These are phyloP conservation scores for Viridothelium virens DNA, from an alignment of 495 filamentous ascomycete genomes.

Conservation along the genomic window DNA sequence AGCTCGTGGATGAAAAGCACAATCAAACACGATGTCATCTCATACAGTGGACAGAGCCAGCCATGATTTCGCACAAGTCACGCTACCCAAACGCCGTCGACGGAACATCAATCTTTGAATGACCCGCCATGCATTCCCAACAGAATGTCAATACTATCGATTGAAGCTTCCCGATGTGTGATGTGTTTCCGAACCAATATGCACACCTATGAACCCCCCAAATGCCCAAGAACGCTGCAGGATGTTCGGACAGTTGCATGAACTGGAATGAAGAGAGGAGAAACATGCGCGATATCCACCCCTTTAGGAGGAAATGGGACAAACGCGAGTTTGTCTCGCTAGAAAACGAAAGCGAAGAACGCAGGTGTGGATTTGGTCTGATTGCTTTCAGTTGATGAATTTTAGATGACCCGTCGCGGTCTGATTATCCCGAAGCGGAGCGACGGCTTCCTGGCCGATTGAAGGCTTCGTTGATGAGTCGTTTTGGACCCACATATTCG, in stretches of 20 bases:
- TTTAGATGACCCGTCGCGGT: background rate
- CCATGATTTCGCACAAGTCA: conserved; percentile 1
- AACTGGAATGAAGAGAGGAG: background rate
- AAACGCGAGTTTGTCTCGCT: background rate
- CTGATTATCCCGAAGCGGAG: background rate
- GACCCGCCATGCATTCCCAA: background rate
- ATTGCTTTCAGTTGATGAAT: background rate
- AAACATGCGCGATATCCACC: background rate
- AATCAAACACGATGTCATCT: background rate
- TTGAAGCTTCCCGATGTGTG: background rate
- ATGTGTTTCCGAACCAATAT: background rate
- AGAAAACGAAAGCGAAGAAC: background rate
- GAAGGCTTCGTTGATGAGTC: conserved; percentile 73
- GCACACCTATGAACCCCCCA: background rate
- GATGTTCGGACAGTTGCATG: background rate
- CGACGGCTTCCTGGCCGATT: conserved; percentile 35
- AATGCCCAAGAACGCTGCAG: background rate
- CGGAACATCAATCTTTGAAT: background rate
- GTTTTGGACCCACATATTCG: conserved; percentile 60
- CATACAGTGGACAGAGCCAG: background rate
- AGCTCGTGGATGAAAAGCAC: background rate
- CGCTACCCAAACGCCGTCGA: background rate
- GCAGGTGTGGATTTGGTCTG: background rate
- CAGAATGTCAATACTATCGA: conserved; percentile 1
- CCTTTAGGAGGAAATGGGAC: background rate